A percentile compares a stretch with the other conserved stretches of the same genome.
These are phyloP conservation scores for Musa balbisiana DNA, from an alignment of 202 grass and related monocot species.

Conservation along the genomic window DNA sequence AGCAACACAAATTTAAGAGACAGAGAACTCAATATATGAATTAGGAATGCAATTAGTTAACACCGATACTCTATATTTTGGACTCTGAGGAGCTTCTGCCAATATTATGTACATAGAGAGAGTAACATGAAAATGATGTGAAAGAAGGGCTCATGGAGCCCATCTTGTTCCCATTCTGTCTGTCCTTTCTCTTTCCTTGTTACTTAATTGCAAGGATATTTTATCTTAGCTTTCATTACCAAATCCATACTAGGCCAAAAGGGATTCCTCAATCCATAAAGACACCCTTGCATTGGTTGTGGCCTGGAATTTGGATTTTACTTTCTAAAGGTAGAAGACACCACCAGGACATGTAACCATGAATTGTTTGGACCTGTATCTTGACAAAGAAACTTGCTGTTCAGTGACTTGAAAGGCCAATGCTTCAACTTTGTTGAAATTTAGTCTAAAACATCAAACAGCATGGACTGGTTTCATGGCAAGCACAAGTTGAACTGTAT, in stretches of 20 bases:
- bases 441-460: background rate
- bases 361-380: background rate
- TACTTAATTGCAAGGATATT: background rate
- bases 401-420: background rate
- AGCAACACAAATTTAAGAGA: no score
- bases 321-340: slow-evolving; percentile 1
- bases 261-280: background rate
- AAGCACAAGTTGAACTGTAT: background rate
- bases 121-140: no score
- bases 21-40: background rate
- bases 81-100: no score
- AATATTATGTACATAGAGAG: no score
- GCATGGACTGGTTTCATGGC: background rate
- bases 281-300: slow-evolving; percentile 1
- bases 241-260: slow-evolving; percentile 2
- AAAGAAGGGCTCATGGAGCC: background rate
- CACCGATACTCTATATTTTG: no score
- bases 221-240: background rate
- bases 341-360: background rate
- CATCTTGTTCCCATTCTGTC: background rate
- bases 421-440: background rate
- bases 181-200: background rate
- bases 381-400: background rate
- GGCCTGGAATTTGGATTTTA: slow-evolving; percentile 1
- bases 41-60: no score